Percentiles rank a stretch among this genome's conserved stretches.
Evolutionary conservation across 345 rosid species (phyloP).

Genomic region (Populus tremula): DNA sequence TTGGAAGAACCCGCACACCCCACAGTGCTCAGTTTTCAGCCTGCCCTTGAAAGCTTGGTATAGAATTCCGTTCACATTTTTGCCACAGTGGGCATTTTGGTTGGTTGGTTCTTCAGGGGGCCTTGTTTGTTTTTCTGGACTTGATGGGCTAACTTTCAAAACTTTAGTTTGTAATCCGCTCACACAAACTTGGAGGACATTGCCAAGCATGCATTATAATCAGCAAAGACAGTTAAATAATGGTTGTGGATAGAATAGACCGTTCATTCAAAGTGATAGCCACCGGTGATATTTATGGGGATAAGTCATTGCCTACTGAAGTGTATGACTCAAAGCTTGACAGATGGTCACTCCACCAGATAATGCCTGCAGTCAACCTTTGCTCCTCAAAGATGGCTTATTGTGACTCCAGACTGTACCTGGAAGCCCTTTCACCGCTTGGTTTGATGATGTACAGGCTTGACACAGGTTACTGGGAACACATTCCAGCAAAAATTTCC

Average conservation of each 20-base stretch:
- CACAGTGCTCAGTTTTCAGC: conserved; percentile 89
- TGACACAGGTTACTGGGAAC: conserved; percentile 84
- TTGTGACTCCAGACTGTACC: conserved; percentile 80
- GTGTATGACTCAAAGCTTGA: conserved; percentile 83
- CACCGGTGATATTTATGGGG: conserved; percentile 80
- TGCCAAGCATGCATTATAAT: conserved; percentile 82
- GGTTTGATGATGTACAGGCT: conserved; percentile 91
- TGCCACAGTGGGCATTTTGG: conserved; percentile 97
- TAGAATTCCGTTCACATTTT: conserved; percentile 74
- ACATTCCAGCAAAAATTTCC: conserved; percentile 94
- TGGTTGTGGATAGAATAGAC: conserved; percentile 77
- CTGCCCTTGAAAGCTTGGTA: conserved; percentile 90
- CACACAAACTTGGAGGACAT: conserved; percentile 73
- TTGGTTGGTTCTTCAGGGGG: conserved; percentile 90
- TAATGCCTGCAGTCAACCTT: conserved; percentile 91
- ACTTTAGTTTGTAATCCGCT: conserved; percentile 87
- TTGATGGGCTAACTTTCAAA: conserved; percentile 75
- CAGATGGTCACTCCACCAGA: conserved; percentile 75
- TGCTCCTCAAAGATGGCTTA: conserved; percentile 95
- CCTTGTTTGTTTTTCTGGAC: conserved; percentile 90
- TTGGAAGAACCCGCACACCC: conserved; percentile 85
- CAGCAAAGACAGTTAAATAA: conserved; percentile 81
- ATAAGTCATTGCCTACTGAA: conserved; percentile 85
- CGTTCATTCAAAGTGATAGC: conserved; percentile 87
- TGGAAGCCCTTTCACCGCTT: conserved; percentile 93